Percentiles rank a stretch among this genome's conserved stretches.
Evolutionary conservation across 2,329 filamentous ascomycete species (phyloP).

Genomic region (Westerdykella ornata): DNA sequence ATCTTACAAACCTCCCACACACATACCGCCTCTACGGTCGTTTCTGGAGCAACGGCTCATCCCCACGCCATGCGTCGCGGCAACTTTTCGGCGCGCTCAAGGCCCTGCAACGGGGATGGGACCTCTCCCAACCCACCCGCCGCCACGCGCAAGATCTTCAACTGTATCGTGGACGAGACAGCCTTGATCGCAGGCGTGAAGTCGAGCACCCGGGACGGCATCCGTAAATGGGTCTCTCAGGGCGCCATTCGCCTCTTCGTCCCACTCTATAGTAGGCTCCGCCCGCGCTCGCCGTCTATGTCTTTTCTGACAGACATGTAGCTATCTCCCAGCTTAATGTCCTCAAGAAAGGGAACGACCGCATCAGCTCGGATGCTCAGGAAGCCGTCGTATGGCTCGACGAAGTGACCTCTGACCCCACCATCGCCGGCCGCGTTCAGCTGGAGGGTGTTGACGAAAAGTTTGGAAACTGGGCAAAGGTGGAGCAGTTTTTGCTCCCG

Average conservation of each 20-base stretch:
- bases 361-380: constrained; percentile 41
- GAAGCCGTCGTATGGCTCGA: constrained; percentile 48
- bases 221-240: constrained; percentile 47
- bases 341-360: constrained; percentile 39
- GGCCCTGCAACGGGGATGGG: constrained; percentile 21
- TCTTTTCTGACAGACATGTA: constrained; percentile 23
- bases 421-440: constrained; percentile 36
- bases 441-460: constrained; percentile 45
- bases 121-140: constrained; percentile 1
- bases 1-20: constrained; percentile 2
- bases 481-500: constrained; percentile 45
- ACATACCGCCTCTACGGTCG: constrained; percentile 5
- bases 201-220: constrained; percentile 47
- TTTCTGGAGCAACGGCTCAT: constrained; percentile 5
- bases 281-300: constrained; percentile 3
- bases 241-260: constrained; percentile 47
- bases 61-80: constrained; percentile 26
- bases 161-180: constrained; percentile 49
- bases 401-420: constrained; percentile 43
- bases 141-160: constrained; percentile 44
- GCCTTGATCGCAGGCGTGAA: constrained; percentile 47
- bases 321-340: constrained; percentile 43
- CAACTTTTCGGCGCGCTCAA: constrained; percentile 24
- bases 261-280: constrained; percentile 45
- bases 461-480: constrained; percentile 43